phyloP scores from a whole-genome alignment of 495 filamentous ascomycete genomes.

The Aspergillus avenaceus region DNA sequence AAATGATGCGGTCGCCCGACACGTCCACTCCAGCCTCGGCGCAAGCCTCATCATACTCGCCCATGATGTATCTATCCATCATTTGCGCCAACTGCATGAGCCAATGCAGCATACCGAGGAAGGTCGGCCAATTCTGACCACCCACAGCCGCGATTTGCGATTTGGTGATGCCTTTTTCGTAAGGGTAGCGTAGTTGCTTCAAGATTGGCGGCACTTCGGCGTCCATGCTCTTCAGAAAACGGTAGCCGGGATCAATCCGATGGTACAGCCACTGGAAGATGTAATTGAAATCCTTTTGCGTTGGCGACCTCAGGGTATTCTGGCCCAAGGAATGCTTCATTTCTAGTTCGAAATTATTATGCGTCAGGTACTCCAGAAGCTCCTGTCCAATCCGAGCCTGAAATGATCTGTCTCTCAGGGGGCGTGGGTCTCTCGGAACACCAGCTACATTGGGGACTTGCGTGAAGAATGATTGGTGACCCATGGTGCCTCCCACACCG shows the following conservation, averaged over 20 bases:
- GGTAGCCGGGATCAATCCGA: constrained; percentile 87
- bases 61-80: constrained; percentile 70
- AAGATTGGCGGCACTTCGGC: constrained; percentile 87
- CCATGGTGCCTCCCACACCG: constrained; percentile 50
- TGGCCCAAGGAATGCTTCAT: constrained; percentile 88
- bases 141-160: constrained; percentile 91
- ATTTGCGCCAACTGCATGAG: constrained; percentile 95
- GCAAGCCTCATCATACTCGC: constrained; percentile 86
- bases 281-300: constrained; percentile 93
- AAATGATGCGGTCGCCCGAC: constrained; percentile 83
- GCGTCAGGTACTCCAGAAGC: constrained; percentile 82
- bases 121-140: constrained; percentile 91
- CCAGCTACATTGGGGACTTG: constrained; percentile 74
- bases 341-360: constrained; percentile 93
- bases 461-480: constrained; percentile 88
- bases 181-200: constrained; percentile 91
- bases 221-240: constrained; percentile 88
- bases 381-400: constrained; percentile 82
- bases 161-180: constrained; percentile 89
- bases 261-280: constrained; percentile 98
- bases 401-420: constrained; percentile 74
- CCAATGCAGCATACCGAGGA: constrained; percentile 94
- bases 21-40: constrained; percentile 84
- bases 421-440: constrained; percentile 82
- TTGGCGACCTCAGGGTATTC: constrained; percentile 87